Evolutionary conservation across 371 early-diverging fungal species (phyloP), one percentile per base, ranked within the genome.

Genomic region (Mycotypha africana): DNA sequence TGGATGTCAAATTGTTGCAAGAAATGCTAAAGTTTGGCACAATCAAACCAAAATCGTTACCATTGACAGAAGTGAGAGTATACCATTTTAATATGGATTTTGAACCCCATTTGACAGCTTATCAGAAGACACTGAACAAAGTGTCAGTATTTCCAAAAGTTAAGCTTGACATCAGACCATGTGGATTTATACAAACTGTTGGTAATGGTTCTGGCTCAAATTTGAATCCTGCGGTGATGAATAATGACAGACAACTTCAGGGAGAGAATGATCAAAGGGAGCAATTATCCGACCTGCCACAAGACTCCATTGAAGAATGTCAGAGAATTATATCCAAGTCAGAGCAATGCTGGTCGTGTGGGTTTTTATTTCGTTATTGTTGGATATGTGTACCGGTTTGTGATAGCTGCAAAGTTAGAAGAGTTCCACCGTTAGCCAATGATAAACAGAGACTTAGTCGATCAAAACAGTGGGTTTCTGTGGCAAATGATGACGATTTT

Each of bases 1-100:
- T 64, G 1, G 70, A 70, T 21, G 53, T 70, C 6, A 66, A 67
- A 38, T 26, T 70, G 14, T 32, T 74, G 19, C 67, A 65, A 24
- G 67, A 70, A 21, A 51, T 62, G 46, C 16, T 70, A 14, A 62
- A 56, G 21, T 28, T 37, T 15, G 64, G 53, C 24, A 38, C 49
- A 11, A 37, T 70, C 11, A 34, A 44, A 17, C 52, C 60, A 1
- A 21, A 44, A 0, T 49, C 63, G 2, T 42, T 74, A 8, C 42
- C 53, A 8, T 43, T 74, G 0, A 49, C 62, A 30, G 49, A 47
- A n/a, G 26, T 67, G 14, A 45, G 54, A 17, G 39, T 74, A 3
- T 70, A 67, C 30, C 62, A 74, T 21, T 53, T 60, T 25, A 59
- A 65, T 17, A 63, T 74, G 62, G 58, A 46, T 30, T 40, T 41